Percentiles rank a stretch among this genome's conserved stretches.
Evolutionary conservation across 2,329 filamentous ascomycete genomes (phyloP).

Genomic region (Xylariaceae sp.): DNA sequence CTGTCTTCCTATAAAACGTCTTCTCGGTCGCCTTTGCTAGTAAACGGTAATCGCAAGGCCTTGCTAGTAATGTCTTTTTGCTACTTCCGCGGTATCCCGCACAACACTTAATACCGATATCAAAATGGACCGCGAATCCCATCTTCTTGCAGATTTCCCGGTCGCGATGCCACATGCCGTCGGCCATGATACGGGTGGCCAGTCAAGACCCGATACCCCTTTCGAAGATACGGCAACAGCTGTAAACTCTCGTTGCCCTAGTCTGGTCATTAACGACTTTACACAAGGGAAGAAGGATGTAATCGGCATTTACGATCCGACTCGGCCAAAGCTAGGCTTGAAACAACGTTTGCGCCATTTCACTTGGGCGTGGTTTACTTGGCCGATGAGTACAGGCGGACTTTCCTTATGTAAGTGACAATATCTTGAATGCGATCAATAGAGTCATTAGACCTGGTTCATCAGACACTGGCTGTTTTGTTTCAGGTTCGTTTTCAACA

Average conservation of each 20-base stretch:
- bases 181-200: background rate
- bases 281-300: background rate
- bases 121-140: no score
- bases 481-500: no score
- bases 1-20: no score
- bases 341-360: slow-evolving; percentile 53
- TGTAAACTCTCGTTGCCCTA: slow-evolving; percentile 8
- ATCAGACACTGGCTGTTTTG: no score
- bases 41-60: no score
- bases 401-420: slow-evolving; percentile 46
- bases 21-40: no score
- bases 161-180: background rate
- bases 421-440: background rate
- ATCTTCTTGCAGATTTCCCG: background rate
- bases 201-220: slow-evolving; percentile 1
- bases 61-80: no score
- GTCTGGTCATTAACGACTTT: slow-evolving; percentile 1
- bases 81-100: no score
- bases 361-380: slow-evolving; percentile 71
- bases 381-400: slow-evolving; percentile 72
- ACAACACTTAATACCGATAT: no score
- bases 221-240: slow-evolving; percentile 8
- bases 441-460: background rate
- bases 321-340: slow-evolving; percentile 37
- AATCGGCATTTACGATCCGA: slow-evolving; percentile 29